Evolutionary conservation across 805 yeast species (phyloP).

Genomic region (Cyberlindnera subsufficiens): DNA sequence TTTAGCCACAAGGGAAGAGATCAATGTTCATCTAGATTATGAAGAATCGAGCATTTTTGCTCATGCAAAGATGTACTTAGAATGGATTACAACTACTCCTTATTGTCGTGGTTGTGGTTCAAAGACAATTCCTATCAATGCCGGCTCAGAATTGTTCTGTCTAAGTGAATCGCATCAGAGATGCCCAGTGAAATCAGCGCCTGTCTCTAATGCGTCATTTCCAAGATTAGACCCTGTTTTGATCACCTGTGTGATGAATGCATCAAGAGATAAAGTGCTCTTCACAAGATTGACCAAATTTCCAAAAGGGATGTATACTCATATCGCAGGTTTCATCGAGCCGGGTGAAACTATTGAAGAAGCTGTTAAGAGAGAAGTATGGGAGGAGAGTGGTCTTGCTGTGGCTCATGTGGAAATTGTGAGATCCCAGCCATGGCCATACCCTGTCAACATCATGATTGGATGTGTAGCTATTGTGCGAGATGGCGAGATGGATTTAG

Average conservation of each 20-base stretch:
- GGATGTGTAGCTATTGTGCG: constrained; percentile 79
- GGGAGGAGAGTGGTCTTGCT: constrained; percentile 88
- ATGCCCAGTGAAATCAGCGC: constrained; percentile 21
- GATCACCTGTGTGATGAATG: constrained; percentile 71
- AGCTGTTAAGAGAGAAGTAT: constrained; percentile 81
- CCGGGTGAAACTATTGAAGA: constrained; percentile 90
- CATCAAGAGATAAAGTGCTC: constrained; percentile 54
- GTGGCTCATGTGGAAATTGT: constrained; percentile 51
- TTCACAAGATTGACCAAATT: constrained; percentile 63
- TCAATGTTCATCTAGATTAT: constrained; percentile 21
- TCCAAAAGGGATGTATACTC: constrained; percentile 55
- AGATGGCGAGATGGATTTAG: constrained; percentile 63
- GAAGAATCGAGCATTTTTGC: constrained; percentile 64
- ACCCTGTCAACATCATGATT: constrained; percentile 87
- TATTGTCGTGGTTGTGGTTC: constrained; percentile 88
- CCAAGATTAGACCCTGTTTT: constrained; percentile 92
- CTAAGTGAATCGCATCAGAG: constrained; percentile 15
- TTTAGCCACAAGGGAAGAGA: constrained; percentile 17
- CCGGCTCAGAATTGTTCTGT: constrained; percentile 60
- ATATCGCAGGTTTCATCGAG: constrained; percentile 94
- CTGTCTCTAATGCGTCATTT: constrained; percentile 75
- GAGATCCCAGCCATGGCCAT: constrained; percentile 97
- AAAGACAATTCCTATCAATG: constrained; percentile 53
- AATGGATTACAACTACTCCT: constrained; percentile 71
- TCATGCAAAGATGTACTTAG: constrained; percentile 78